These are phyloP conservation scores for Ceratocystis papillata DNA, from an alignment of 2,329 filamentous ascomycete genomes.

Conservation along the genomic window DNA sequence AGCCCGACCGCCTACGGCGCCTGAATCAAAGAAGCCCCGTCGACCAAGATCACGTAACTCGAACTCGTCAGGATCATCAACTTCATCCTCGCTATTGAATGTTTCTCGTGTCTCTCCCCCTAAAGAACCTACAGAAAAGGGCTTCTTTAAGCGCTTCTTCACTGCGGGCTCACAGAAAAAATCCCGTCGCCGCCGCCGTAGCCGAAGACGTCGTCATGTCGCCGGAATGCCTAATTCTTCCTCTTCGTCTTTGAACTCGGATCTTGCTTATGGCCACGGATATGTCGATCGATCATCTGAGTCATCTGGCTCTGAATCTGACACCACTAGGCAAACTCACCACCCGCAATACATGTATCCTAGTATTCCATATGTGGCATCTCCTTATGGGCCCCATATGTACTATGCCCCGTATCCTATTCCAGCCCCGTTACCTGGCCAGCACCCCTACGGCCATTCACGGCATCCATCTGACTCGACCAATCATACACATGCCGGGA, in stretches of 20 bases:
- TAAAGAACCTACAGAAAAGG: conserved; percentile 36
- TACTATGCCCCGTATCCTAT: conserved; percentile 11
- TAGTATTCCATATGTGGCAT: conserved; percentile 8
- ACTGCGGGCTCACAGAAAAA: conserved; percentile 43
- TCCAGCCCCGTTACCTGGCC: not conserved
- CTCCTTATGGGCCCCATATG: conserved; percentile 8
- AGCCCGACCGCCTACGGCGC: conserved; percentile 2
- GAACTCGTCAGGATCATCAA: conserved; percentile 39
- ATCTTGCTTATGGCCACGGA: conserved; percentile 56
- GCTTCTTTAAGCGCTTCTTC: conserved; percentile 54
- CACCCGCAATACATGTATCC: conserved; percentile 20
- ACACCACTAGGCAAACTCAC: conserved; percentile 12
- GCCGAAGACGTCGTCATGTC: conserved; percentile 42
- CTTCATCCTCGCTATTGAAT: conserved; percentile 52
- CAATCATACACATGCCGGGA: conserved; percentile 5
- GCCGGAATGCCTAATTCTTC: conserved; percentile 50
- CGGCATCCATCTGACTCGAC: conserved; percentile 11
- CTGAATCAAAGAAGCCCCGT: conserved; percentile 5
- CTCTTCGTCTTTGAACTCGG: conserved; percentile 56
- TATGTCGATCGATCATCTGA: conserved; percentile 37
- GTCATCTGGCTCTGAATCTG: conserved; percentile 20
- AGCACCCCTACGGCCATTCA: conserved; percentile 1
- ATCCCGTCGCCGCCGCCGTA: conserved; percentile 32
- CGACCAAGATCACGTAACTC: conserved; percentile 25
- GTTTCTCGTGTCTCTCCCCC: conserved; percentile 47